phyloP scores from a whole-genome alignment of 768 basidiomycete genomes.

The Phylloporus rhodoxanthus region DNA sequence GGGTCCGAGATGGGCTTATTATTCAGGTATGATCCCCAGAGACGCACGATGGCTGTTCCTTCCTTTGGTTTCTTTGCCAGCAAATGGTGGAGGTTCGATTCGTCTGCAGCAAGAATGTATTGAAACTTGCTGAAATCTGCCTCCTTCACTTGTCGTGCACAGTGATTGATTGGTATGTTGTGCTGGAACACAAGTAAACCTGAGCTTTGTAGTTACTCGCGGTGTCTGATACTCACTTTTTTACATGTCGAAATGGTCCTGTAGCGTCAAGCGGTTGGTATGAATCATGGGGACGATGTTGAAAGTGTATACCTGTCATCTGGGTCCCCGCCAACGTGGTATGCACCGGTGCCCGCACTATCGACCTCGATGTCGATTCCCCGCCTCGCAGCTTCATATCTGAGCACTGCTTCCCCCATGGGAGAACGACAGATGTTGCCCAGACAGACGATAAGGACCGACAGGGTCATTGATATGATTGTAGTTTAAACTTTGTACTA shows the following conservation, averaged over 20 bases:
- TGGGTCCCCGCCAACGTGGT: constrained; percentile 79
- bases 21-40: constrained; percentile 81
- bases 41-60: constrained; percentile 56
- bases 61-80: constrained; percentile 45
- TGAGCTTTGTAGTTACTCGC: background rate
- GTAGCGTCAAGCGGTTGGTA: background rate
- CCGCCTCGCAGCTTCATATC: constrained; percentile 59
- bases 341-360: constrained; percentile 79
- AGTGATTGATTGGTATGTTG: constrained; percentile 62
- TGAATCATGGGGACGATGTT: background rate
- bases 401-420: constrained; percentile 86
- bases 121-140: constrained; percentile 73
- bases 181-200: constrained; percentile 41
- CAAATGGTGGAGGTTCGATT: constrained; percentile 63
- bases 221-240: constrained; percentile 41
- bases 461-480: constrained; percentile 30
- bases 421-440: constrained; percentile 89
- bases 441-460: constrained; percentile 71
- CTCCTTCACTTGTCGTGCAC: constrained; percentile 56
- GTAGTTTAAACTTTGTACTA: background rate
- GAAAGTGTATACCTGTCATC: constrained; percentile 58
- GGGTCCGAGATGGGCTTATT: constrained; percentile 73
- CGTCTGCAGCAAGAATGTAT: constrained; percentile 83
- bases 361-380: constrained; percentile 67
- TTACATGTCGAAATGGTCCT: constrained; percentile 68